A percentile compares a stretch with the other conserved stretches of the same genome.
phyloP scores from a whole-genome alignment of 2,329 filamentous ascomycete species.

The Colletotrichum camelliae region DNA sequence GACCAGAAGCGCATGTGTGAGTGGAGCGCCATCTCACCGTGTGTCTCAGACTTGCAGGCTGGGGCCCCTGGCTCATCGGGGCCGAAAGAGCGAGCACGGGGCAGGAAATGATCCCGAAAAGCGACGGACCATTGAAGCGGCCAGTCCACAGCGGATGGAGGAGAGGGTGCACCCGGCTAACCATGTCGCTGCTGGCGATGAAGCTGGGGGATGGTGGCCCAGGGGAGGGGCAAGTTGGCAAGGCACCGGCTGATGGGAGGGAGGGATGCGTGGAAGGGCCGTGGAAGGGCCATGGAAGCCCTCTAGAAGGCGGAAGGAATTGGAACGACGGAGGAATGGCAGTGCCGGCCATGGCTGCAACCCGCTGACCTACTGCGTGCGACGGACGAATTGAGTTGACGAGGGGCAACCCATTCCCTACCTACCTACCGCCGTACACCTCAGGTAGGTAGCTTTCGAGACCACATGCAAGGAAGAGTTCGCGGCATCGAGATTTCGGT shows the following conservation, averaged over 20 bases:
- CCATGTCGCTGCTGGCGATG: not conserved
- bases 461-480: not conserved
- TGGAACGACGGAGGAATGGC: not conserved
- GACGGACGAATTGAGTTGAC: not conserved
- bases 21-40: conserved; percentile 13
- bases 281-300: conserved; percentile 8
- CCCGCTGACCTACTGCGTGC: not conserved
- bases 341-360: not conserved
- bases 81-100: not conserved
- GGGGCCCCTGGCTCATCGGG: conserved; percentile 9
- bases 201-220: conserved; percentile 3
- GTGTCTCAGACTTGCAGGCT: conserved; percentile 15
- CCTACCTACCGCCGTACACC: no score
- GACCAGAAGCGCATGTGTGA: not conserved
- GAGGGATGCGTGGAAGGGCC: conserved; percentile 4
- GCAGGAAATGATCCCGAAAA: not conserved
- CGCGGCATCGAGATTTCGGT: not conserved
- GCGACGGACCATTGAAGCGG: not conserved
- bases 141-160: conserved; percentile 6
- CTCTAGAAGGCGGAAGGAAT: not conserved
- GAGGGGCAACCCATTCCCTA: not conserved
- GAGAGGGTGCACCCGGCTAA: conserved; percentile 14
- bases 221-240: not conserved
- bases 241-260: not conserved
- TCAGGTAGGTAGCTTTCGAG: not conserved